Evolutionary conservation across 2,329 filamentous ascomycete genomes (phyloP), one percentile per base, ranked within the genome.

Genomic region (Stachybotrys elegans): DNA sequence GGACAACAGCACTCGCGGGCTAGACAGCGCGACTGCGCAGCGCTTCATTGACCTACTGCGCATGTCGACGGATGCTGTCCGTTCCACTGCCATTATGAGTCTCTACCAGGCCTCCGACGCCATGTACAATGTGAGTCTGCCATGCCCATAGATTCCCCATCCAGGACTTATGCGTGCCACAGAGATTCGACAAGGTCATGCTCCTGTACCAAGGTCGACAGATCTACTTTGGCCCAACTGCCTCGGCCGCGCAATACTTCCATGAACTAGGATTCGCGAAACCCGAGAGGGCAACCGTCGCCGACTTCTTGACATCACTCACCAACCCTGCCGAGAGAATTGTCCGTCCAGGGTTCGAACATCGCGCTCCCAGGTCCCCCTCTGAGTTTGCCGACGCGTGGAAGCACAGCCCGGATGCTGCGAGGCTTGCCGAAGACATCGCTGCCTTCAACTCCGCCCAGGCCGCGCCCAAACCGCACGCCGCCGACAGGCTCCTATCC

Each of bases 231-330:
- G 83, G 83, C 8, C 67, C 65, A 6, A 71, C 71, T 0, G 66
- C 69, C 13, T 63, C 74, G 5, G 82, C 81, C 2, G 80, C 73
- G 50, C 55, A 65, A 7, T 85, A 80, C 57, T 86, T 86, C 52
- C 65, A 78, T 45, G 62, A 71, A 13, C 38, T 47, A 35, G 45
- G 40, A 3, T 16, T 40, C 25, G 23, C 35, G 3, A 40, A 61
- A 17, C 65, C 67, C 0, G 53, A 59, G 1, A 56, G 69, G 4
- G 63, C 81, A 49, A 88, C 84, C 0, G 86, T 83, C 0, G 77
- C 83, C 2, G 85, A 88, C 58, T 88, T 88, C 63, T 63, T 88
- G 22, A 88, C 84, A 3, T 80, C 78, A 1, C 72, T 84, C 35
- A 87, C 83, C 1, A 83, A 86, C 55, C 76, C 79, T 1, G 73